phyloP scores from a whole-genome alignment of 352 stramenopile species.

The Paralagenidium karlingii region DNA sequence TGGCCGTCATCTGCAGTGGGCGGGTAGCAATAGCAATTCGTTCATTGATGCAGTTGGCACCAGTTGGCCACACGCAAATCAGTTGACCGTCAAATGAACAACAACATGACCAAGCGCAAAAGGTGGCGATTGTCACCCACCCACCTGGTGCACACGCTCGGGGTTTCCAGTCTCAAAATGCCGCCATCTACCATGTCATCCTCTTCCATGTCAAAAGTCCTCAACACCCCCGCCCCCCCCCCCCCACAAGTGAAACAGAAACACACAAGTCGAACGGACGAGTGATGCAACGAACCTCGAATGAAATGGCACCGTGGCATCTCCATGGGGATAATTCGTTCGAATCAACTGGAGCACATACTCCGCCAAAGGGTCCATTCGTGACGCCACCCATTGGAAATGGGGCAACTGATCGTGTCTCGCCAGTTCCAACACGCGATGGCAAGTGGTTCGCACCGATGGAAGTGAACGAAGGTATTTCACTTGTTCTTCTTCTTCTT shows the following conservation, averaged over 20 bases:
- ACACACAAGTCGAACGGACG: not conserved
- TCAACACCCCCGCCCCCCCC: too few relatives aligned
- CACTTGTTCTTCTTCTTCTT: not conserved
- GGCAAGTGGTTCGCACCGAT: constrained; percentile 56
- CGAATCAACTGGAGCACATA: constrained; percentile 61
- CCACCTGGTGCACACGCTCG: constrained; percentile 28
- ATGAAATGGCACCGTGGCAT: constrained; percentile 60
- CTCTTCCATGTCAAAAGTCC: too few relatives aligned
- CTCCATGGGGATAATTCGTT: constrained; percentile 30
- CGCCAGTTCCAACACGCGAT: constrained; percentile 42
- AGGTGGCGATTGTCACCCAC: not conserved
- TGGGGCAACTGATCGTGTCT: constrained; percentile 35
- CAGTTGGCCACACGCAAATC: not conserved
- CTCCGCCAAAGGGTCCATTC: constrained; percentile 41
- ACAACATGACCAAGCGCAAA: not conserved
- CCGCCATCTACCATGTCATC: too few relatives aligned
- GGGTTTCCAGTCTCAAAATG: constrained; percentile 76
- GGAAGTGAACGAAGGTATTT: constrained; percentile 52
- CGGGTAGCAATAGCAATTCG: not conserved
- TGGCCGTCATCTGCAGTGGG: constrained; percentile 20
- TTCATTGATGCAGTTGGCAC: not conserved
- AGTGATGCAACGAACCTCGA: constrained; percentile 21
- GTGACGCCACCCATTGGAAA: constrained; percentile 43
- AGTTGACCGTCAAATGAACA: too few relatives aligned
- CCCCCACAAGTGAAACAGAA: too few relatives aligned